These are phyloP conservation scores for Sporothrix pseudoabietina DNA, from an alignment of 2,329 filamentous ascomycete species.

Conservation along the genomic window DNA sequence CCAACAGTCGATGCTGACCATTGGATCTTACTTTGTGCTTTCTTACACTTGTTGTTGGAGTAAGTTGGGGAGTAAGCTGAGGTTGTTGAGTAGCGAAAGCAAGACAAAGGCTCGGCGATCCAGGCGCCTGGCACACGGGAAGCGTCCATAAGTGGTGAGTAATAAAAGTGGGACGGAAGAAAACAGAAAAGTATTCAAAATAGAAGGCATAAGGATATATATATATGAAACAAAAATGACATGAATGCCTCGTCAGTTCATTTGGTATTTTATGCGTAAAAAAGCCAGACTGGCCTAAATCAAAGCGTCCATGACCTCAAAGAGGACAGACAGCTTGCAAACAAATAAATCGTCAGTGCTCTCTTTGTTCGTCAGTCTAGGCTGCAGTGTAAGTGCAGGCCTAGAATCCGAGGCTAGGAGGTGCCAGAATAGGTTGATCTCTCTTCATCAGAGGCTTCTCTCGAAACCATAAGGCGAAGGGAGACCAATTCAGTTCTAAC, in stretches of 20 bases:
- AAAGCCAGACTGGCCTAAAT: not conserved
- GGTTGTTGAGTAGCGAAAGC: not conserved
- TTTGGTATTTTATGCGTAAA: not conserved
- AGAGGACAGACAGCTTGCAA: slow-evolving; percentile 40
- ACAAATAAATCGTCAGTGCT: slow-evolving; percentile 52
- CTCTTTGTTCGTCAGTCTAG: slow-evolving; percentile 61
- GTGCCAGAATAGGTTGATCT: slow-evolving; percentile 4
- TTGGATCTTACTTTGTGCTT: not conserved
- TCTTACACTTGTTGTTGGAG: not conserved
- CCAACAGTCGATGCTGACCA: slow-evolving; percentile 1
- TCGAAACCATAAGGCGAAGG: not conserved
- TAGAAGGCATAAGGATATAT: not conserved
- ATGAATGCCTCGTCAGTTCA: not conserved
- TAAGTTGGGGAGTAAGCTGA: not conserved
- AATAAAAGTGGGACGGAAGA: not conserved
- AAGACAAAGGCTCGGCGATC: not conserved
- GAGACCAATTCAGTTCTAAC: not conserved
- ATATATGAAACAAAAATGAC: no score
- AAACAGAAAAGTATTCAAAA: no score
- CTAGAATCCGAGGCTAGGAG: slow-evolving; percentile 8
- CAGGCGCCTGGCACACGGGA: slow-evolving; percentile 13
- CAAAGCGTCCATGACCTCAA: slow-evolving; percentile 42
- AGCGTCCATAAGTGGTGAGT: not conserved
- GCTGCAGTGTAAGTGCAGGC: slow-evolving; percentile 32
- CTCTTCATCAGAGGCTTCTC: not conserved